Evolutionary conservation across 2,329 filamentous ascomycete species (phyloP).

Genomic region (Stachybotrys chlorohalonatus): DNA sequence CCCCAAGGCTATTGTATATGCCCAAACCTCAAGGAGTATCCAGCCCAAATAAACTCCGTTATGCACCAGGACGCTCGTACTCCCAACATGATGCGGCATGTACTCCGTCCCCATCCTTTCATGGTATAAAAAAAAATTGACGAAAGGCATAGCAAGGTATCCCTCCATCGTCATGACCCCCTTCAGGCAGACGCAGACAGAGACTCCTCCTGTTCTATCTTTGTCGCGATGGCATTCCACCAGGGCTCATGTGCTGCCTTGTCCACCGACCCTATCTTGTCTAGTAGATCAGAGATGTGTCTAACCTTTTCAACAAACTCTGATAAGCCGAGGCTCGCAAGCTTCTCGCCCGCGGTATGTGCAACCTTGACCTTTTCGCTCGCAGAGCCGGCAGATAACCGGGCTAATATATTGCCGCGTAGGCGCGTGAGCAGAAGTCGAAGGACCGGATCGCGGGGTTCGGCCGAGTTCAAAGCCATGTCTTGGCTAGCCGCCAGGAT

Average conservation of each 20-base stretch:
- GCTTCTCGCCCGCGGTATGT: constrained; percentile 58
- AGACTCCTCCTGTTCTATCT: constrained; percentile 35
- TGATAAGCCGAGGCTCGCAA: constrained; percentile 60
- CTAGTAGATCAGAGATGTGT: constrained; percentile 60
- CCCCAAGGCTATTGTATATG: no score
- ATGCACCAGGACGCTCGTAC: no score
- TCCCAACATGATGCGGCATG: no score
- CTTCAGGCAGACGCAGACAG: background rate
- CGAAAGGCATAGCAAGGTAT: constrained; percentile 12
- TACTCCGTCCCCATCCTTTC: no score
- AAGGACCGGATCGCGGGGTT: constrained; percentile 48
- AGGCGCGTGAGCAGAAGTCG: constrained; percentile 61
- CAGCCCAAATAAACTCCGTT: no score
- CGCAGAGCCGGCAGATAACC: constrained; percentile 56
- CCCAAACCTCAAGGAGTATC: no score
- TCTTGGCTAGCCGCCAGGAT: constrained; percentile 43
- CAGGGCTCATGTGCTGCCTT: constrained; percentile 57
- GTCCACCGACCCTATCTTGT: constrained; percentile 57
- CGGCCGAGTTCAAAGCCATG: constrained; percentile 27
- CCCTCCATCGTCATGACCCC: constrained; percentile 3
- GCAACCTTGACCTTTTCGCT: constrained; percentile 63
- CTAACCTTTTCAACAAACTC: constrained; percentile 65
- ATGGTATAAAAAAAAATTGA: background rate
- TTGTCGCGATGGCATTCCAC: constrained; percentile 60
- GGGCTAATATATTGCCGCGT: constrained; percentile 54